Conservation (phyloP, 2,329 filamentous ascomycete genomes). For the Daldinia sp. region DNA sequence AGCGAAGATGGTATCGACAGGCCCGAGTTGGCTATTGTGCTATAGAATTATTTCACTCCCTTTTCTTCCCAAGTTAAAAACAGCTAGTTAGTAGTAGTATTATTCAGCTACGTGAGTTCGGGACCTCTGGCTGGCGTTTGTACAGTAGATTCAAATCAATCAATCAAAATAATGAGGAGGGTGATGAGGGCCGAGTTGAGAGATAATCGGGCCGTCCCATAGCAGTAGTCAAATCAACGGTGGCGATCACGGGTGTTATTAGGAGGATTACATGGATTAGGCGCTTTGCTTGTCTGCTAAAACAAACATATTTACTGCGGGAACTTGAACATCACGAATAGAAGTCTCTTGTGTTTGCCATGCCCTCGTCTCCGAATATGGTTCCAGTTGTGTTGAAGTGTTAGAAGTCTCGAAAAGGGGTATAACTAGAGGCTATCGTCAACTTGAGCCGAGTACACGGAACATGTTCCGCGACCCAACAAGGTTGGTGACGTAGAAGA, state of each 20-base stretch:
- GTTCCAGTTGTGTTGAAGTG: background rate
- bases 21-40: constrained; percentile 84
- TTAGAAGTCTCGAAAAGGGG: background rate
- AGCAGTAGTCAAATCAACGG: constrained; percentile 5
- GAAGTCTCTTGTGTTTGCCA: background rate
- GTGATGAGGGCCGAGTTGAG: constrained; percentile 6
- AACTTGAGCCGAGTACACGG: background rate
- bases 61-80: constrained; percentile 5
- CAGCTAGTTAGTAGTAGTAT: background rate
- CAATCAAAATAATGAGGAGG: constrained; percentile 22
- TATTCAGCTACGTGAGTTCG: constrained; percentile 17
- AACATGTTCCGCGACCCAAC: background rate
- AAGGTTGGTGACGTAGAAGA: background rate
- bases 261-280: background rate
- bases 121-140: constrained; percentile 30
- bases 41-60: constrained; percentile 63
- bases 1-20: constrained; percentile 83
- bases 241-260: constrained; percentile 10
- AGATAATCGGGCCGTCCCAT: background rate
- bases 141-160: constrained; percentile 39
- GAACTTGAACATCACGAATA: background rate
- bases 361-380: too few relatives aligned
- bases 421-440: background rate
- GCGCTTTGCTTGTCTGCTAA: constrained; percentile 3
- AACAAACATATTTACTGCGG: background rate